Evolutionary conservation across 345 rosid species (phyloP).

Genomic region (Citrus reticulata): DNA sequence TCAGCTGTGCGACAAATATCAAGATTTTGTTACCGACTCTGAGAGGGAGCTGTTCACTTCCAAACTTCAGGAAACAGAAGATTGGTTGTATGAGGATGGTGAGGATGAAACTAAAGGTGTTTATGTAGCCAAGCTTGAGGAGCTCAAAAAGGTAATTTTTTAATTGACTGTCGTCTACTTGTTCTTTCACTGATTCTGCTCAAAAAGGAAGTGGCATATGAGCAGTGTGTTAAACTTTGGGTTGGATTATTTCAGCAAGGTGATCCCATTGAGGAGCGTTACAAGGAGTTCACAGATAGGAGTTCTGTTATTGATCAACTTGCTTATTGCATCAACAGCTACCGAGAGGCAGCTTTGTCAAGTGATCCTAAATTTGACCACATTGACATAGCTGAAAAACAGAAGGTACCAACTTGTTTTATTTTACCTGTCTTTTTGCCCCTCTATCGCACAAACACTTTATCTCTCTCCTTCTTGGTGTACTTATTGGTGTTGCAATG

Average conservation of each 20-base stretch:
- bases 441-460: background rate
- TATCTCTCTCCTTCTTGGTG: background rate
- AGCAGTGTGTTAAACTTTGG: background rate
- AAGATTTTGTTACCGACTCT: slow-evolving; percentile 60
- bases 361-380: slow-evolving; percentile 88
- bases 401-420: slow-evolving; percentile 49
- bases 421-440: background rate
- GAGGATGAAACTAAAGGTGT: slow-evolving; percentile 99
- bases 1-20: slow-evolving; percentile 79
- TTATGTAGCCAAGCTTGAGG: slow-evolving; percentile 88
- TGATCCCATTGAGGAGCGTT: slow-evolving; percentile 80
- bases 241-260: slow-evolving; percentile 58
- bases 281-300: slow-evolving; percentile 67
- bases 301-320: slow-evolving; percentile 76
- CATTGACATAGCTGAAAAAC: slow-evolving; percentile 83
- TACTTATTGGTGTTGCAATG: background rate
- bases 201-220: background rate
- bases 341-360: slow-evolving; percentile 84
- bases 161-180: background rate
- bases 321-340: slow-evolving; percentile 68
- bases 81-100: slow-evolving; percentile 98
- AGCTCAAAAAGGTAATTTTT: slow-evolving; percentile 75
- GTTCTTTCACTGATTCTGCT: background rate
- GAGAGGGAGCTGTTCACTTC: slow-evolving; percentile 64
- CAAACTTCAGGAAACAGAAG: slow-evolving; percentile 81